These are phyloP conservation scores for Tricholoma furcatifolium DNA, from an alignment of 768 basidiomycete species.

Conservation along the genomic window DNA sequence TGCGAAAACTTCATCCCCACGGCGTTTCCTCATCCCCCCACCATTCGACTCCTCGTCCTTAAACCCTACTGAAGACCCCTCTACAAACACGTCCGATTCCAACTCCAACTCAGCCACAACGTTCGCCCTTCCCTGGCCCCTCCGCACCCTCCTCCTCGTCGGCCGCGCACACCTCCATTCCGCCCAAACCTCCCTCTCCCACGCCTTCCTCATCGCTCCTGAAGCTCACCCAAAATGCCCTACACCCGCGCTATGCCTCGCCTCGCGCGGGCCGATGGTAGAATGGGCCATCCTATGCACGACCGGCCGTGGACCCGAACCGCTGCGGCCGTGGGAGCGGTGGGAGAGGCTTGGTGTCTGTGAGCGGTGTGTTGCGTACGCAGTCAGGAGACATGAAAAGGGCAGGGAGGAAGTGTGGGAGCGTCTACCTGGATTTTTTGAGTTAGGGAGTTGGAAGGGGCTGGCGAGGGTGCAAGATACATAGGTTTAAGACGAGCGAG, in stretches of 20 bases:
- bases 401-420: conserved; percentile 40
- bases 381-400: conserved; percentile 27
- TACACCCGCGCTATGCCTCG: conserved; percentile 27
- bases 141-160: conserved; percentile 37
- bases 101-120: conserved; percentile 33
- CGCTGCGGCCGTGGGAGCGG: conserved; percentile 30
- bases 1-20: conserved; percentile 34
- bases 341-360: conserved; percentile 39
- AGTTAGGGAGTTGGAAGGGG: conserved; percentile 36
- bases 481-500: neutral
- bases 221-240: conserved; percentile 29
- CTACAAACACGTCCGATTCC: conserved; percentile 35
- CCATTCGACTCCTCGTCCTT: conserved; percentile 5
- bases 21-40: conserved; percentile 34
- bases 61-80: conserved; percentile 30
- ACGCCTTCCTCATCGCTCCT: conserved; percentile 41
- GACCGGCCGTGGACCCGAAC: conserved; percentile 29
- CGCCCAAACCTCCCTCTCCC: conserved; percentile 40
- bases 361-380: conserved; percentile 28
- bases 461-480: conserved; percentile 26
- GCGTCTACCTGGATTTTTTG: conserved; percentile 36
- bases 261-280: conserved; percentile 36
- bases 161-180: conserved; percentile 40
- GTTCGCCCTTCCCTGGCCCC: conserved; percentile 34
- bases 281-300: conserved; percentile 44